Percentiles rank a stretch among this genome's conserved stretches.
These are phyloP conservation scores for Dovyalis caffra DNA, from an alignment of 345 rosid genomes.

Conservation along the genomic window DNA sequence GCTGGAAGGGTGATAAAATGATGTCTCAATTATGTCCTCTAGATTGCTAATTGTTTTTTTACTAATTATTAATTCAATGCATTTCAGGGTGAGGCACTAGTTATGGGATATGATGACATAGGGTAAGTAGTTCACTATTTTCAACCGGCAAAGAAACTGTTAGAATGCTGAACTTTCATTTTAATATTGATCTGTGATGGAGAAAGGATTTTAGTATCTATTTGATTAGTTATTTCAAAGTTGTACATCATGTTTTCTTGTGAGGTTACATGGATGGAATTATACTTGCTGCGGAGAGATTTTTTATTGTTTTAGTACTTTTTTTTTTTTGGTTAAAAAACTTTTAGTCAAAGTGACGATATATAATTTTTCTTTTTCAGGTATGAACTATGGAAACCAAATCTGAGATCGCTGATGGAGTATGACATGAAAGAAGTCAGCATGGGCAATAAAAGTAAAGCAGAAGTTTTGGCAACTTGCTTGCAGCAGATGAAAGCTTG, in stretches of 20 bases:
- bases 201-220: not conserved
- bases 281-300: too few relatives aligned
- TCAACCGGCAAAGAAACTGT: not conserved
- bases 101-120: slow-evolving; percentile 99
- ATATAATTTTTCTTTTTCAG: slow-evolving; percentile 37
- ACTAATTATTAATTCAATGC: slow-evolving; percentile 24
- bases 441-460: slow-evolving; percentile 72
- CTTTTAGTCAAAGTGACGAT: not conserved
- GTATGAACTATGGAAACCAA: slow-evolving; percentile 97
- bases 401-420: slow-evolving; percentile 94
- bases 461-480: slow-evolving; percentile 78
- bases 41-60: not conserved
- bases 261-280: not conserved
- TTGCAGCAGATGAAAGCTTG: slow-evolving; percentile 98
- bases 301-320: not conserved
- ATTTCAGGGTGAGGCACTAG: slow-evolving; percentile 94
- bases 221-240: not conserved
- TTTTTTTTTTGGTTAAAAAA: too few relatives aligned
- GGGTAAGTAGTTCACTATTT: slow-evolving; percentile 56
- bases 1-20: not conserved
- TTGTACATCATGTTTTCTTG: not conserved
- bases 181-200: not conserved
- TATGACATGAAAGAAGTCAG: slow-evolving; percentile 93
- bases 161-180: not conserved
- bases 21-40: not conserved